Conservation (phyloP, 495 filamentous ascomycete genomes). For the Neurospora sublineolata region DNA sequence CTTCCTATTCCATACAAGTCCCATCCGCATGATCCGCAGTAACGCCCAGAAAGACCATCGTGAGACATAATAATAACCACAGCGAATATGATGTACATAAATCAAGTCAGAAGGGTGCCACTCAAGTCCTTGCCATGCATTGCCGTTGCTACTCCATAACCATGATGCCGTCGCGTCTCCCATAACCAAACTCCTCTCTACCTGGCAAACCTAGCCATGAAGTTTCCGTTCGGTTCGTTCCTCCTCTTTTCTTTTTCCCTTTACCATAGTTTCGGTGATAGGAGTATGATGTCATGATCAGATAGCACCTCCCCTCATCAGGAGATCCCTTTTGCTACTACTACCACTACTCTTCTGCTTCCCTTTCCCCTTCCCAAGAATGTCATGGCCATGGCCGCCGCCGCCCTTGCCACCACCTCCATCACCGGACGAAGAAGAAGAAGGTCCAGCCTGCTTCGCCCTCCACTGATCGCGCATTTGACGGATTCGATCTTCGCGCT, state of each 20-base stretch:
- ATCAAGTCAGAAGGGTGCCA: background rate
- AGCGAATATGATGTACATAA: background rate
- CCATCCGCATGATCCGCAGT: background rate
- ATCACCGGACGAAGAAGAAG: background rate
- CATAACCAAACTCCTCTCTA: background rate
- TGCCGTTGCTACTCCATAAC: background rate
- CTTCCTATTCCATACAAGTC: background rate
- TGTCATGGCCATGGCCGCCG: background rate
- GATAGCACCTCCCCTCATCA: background rate
- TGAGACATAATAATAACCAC: background rate
- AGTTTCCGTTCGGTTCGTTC: background rate
- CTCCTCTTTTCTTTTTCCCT: background rate
- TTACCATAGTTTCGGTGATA: background rate
- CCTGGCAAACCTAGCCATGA: background rate
- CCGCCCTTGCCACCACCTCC: background rate
- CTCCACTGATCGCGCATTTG: constrained; percentile 22
- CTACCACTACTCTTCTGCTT: background rate
- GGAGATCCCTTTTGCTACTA: background rate
- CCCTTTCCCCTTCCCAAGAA: background rate
- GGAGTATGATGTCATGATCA: background rate
- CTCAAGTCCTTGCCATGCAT: background rate
- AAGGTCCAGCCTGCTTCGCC: constrained; percentile 1
- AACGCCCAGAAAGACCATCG: background rate
- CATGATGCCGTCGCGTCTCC: background rate
- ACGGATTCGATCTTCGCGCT: constrained; percentile 21